These are phyloP conservation scores for Boletus subluridellus DNA, from an alignment of 1,284 basidiomycete species.

Conservation along the genomic window DNA sequence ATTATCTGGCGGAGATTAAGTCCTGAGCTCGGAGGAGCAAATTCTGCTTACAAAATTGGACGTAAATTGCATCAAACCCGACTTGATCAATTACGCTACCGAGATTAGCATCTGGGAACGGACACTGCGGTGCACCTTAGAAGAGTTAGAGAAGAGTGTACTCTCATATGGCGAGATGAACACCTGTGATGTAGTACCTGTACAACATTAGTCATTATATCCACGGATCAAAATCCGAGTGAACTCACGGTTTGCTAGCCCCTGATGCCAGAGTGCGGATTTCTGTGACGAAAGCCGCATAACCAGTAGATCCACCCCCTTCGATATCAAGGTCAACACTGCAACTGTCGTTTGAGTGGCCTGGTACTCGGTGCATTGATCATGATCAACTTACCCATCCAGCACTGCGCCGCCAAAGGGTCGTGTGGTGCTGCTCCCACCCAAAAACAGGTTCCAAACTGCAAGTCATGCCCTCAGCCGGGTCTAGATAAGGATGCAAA, in stretches of 20 bases:
- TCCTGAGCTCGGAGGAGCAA: neutral
- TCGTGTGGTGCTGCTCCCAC: constrained; percentile 42
- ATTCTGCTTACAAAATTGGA: constrained; percentile 49
- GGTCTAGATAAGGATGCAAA: neutral
- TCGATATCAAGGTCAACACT: constrained; percentile 69
- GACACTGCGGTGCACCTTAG: constrained; percentile 55
- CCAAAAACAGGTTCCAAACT: constrained; percentile 67
- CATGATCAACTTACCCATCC: constrained; percentile 48
- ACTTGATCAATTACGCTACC: constrained; percentile 53
- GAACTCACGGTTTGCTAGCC: constrained; percentile 49
- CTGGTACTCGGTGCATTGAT: neutral
- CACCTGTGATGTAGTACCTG: constrained; percentile 58
- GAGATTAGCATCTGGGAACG: constrained; percentile 59
- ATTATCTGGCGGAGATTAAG: constrained; percentile 40
- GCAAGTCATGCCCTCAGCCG: constrained; percentile 2
- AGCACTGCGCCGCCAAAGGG: constrained; percentile 64
- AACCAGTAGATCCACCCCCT: constrained; percentile 51
- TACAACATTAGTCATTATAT: neutral
- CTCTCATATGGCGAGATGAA: neutral
- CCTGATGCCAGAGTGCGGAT: constrained; percentile 47
- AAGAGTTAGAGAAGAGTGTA: neutral
- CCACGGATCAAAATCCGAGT: neutral
- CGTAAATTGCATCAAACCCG: constrained; percentile 60
- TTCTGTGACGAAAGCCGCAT: constrained; percentile 52
- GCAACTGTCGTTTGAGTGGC: neutral